These are phyloP conservation scores for Kalanchoe fedtschenkoi DNA, from an alignment of 164 flowering plant genomes.

Conservation along the genomic window DNA sequence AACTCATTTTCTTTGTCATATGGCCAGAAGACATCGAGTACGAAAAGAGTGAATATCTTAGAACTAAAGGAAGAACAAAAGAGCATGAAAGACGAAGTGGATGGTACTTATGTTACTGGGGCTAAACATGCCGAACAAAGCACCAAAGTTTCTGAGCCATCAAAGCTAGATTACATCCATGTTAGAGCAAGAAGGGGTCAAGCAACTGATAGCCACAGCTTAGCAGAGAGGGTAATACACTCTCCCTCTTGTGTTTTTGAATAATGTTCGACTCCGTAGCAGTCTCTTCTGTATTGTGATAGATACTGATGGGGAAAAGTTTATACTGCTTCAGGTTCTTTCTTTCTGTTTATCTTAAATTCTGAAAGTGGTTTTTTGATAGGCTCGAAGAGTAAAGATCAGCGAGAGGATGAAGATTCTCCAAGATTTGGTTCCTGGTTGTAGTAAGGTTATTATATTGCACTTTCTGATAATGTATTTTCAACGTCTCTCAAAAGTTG, in stretches of 20 bases:
- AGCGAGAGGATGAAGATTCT: constrained; percentile 95
- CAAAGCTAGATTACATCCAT: constrained; percentile 79
- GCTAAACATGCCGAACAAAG: constrained; percentile 34
- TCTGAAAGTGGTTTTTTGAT: constrained; percentile 11
- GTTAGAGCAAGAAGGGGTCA: constrained; percentile 98
- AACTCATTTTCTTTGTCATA: neutral
- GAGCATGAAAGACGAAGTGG: constrained; percentile 47
- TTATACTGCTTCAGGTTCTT: neutral
- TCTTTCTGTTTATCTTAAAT: neutral
- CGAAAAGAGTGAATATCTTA: constrained; percentile 37
- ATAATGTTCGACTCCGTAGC: neutral
- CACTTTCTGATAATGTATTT: neutral
- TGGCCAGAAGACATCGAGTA: constrained; percentile 32
- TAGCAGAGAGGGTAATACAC: constrained; percentile 79
- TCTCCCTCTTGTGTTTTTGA: neutral
- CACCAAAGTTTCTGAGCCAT: constrained; percentile 42
- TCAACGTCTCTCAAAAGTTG: neutral
- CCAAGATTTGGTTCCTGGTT: constrained; percentile 96
- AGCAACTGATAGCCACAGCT: constrained; percentile 98
- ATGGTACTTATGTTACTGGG: constrained; percentile 37
- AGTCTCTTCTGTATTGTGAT: neutral
- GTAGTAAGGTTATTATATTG: constrained; percentile 66
- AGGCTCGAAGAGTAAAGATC: constrained; percentile 98
- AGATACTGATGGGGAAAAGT: neutral
- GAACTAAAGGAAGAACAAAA: constrained; percentile 37